Conservation (phyloP, 352 stramenopile genomes). For the Saprolegnia diclina region DNA sequence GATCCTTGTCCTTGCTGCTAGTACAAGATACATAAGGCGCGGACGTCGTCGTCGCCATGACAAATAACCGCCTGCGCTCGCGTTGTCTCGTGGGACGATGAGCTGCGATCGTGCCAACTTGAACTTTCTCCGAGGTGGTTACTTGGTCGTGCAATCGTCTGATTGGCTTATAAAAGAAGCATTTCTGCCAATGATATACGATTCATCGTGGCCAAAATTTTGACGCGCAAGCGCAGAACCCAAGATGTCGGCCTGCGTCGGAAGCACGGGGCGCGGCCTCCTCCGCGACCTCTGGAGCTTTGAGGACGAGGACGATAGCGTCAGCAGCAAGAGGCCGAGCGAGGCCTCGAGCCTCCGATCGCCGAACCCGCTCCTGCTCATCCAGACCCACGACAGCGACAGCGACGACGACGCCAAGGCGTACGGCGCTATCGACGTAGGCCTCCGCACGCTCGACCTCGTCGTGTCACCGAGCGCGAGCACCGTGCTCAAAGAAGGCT, state of each 20-base stretch:
- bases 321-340: neutral
- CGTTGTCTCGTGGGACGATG: no score
- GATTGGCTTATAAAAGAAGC: neutral
- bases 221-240: slow-evolving; percentile 1
- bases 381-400: slow-evolving; percentile 12
- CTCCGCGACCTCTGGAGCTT: slow-evolving; percentile 26
- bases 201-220: neutral
- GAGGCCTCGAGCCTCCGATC: neutral
- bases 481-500: slow-evolving; percentile 13
- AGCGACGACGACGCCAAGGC: slow-evolving; percentile 1
- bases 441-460: neutral
- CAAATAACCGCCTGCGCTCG: no score
- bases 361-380: slow-evolving; percentile 2
- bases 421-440: neutral
- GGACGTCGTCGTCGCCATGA: no score
- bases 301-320: slow-evolving; percentile 1
- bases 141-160: neutral
- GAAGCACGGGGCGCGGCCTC: slow-evolving; percentile 5
- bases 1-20: no score
- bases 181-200: neutral
- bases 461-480: neutral
- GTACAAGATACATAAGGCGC: no score
- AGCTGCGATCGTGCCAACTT: no score
- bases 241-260: slow-evolving; percentile 9
- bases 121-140: neutral